A percentile compares a stretch with the other conserved stretches of the same genome.
Conservation (phyloP, 2,329 filamentous ascomycete species). For the Pezicula radicicola region DNA sequence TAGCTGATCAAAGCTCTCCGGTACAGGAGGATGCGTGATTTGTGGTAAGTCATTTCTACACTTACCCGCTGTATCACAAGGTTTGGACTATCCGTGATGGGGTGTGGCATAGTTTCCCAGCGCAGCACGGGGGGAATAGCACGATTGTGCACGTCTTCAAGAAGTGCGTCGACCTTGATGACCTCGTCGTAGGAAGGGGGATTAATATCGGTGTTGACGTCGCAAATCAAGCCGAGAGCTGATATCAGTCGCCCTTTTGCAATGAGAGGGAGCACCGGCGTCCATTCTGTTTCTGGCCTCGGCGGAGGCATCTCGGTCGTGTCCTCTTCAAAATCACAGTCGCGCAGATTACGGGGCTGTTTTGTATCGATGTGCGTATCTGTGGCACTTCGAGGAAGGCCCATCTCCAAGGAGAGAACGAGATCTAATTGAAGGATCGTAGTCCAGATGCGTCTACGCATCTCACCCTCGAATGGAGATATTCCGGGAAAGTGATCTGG, state of each 20-base stretch:
- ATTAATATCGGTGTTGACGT: slow-evolving; percentile 32
- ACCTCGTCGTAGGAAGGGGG: slow-evolving; percentile 32
- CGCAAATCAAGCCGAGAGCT: slow-evolving; percentile 33
- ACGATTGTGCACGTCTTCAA: slow-evolving; percentile 29
- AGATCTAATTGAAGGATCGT: slow-evolving; percentile 56
- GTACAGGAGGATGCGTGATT: slow-evolving; percentile 25
- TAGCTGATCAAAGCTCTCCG: no score
- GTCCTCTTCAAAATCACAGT: slow-evolving; percentile 36
- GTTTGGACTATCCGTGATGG: slow-evolving; percentile 24
- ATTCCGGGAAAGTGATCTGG: slow-evolving; percentile 44
- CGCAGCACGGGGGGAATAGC: slow-evolving; percentile 22
- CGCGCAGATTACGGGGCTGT: slow-evolving; percentile 35
- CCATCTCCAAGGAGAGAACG: slow-evolving; percentile 68
- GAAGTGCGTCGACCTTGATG: slow-evolving; percentile 30
- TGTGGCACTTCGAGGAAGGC: slow-evolving; percentile 53
- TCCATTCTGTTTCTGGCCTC: slow-evolving; percentile 23
- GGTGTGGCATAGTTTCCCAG: slow-evolving; percentile 24
- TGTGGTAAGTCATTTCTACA: slow-evolving; percentile 25
- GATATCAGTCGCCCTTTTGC: slow-evolving; percentile 36
- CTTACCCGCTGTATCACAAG: slow-evolving; percentile 23
- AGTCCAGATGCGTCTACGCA: slow-evolving; percentile 58
- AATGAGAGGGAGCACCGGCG: slow-evolving; percentile 32
- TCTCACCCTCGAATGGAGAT: slow-evolving; percentile 54
- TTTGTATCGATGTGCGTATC: slow-evolving; percentile 33
- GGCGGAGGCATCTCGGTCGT: slow-evolving; percentile 26